Evolutionary conservation across 164 flowering plant genomes (phyloP).

Genomic region (Cinnamomum micranthum): DNA sequence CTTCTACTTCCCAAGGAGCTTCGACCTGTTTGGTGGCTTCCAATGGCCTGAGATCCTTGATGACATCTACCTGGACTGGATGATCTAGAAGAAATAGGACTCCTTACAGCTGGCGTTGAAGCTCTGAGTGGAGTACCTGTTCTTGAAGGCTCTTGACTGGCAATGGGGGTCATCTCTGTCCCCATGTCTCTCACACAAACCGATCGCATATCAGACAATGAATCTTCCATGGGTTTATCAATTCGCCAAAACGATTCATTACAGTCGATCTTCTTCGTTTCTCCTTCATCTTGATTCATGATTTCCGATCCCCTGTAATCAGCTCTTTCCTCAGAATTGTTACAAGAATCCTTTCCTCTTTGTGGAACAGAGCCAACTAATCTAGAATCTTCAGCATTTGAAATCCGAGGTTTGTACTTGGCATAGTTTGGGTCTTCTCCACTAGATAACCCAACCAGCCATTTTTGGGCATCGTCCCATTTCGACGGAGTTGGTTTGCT

Average conservation of each 20-base stretch:
- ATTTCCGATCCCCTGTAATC: constrained; percentile 6
- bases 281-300: constrained; percentile 32
- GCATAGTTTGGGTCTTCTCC: constrained; percentile 33
- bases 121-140: constrained; percentile 78
- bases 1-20: constrained; percentile 29
- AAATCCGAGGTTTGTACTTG: constrained; percentile 58
- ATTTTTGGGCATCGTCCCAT: constrained; percentile 98
- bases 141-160: constrained; percentile 92
- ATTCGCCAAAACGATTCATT: constrained; percentile 61
- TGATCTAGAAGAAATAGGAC: constrained; percentile 72
- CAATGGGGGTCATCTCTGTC: constrained; percentile 94
- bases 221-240: constrained; percentile 34
- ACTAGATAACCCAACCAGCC: constrained; percentile 75
- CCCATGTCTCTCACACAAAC: constrained; percentile 94
- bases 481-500: constrained; percentile 82
- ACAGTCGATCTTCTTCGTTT: constrained; percentile 67
- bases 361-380: constrained; percentile 64
- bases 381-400: constrained; percentile 82
- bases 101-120: constrained; percentile 54
- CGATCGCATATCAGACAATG: constrained; percentile 47
- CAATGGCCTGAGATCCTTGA: constrained; percentile 30
- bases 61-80: constrained; percentile 58
- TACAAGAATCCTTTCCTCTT: constrained; percentile 41
- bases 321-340: constrained; percentile 22
- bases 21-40: constrained; percentile 24